Conservation (phyloP, 495 filamentous ascomycete species). For the Penicillium cataractarum region DNA sequence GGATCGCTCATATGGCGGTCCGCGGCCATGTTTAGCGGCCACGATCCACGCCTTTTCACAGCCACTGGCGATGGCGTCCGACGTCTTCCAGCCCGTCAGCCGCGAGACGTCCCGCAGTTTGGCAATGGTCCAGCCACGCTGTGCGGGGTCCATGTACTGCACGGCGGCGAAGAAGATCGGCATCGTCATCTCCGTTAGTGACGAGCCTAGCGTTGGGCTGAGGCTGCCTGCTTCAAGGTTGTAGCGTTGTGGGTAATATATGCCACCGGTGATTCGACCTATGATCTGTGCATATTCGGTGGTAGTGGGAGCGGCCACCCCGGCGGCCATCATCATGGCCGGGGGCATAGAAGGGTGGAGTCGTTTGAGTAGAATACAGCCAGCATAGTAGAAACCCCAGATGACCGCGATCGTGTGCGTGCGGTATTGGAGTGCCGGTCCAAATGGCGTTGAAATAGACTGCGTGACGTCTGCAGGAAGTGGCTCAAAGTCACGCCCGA, state of each 20-base stretch:
- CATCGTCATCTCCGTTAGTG: slow-evolving; percentile 77
- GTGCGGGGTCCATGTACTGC: slow-evolving; percentile 70
- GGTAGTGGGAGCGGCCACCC: slow-evolving; percentile 70
- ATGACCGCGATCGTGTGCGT: slow-evolving; percentile 84
- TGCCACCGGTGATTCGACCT: slow-evolving; percentile 78
- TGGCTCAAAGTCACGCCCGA: slow-evolving; percentile 78
- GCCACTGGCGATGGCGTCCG: slow-evolving; percentile 75
- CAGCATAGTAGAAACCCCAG: slow-evolving; percentile 83
- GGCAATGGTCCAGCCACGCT: slow-evolving; percentile 75
- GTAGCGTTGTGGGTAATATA: slow-evolving; percentile 66
- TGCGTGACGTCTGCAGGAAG: slow-evolving; percentile 71
- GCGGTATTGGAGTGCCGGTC: slow-evolving; percentile 78
- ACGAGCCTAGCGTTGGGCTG: slow-evolving; percentile 79
- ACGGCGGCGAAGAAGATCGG: slow-evolving; percentile 85
- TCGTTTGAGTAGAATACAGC: slow-evolving; percentile 74
- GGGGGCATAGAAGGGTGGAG: slow-evolving; percentile 89
- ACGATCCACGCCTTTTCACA: slow-evolving; percentile 84
- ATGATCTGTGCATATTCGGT: slow-evolving; percentile 70
- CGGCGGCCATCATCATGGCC: slow-evolving; percentile 82
- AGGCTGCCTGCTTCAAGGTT: slow-evolving; percentile 59
- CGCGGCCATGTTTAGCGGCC: slow-evolving; percentile 68
- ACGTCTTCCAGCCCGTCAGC: slow-evolving; percentile 85
- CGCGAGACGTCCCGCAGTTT: slow-evolving; percentile 75
- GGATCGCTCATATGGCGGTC: slow-evolving; percentile 69
- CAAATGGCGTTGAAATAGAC: slow-evolving; percentile 74